Evolutionary conservation across 2,329 filamentous ascomycete species (phyloP), one percentile per base, ranked within the genome.

Genomic region (Pseudogymnoascus pannorum): DNA sequence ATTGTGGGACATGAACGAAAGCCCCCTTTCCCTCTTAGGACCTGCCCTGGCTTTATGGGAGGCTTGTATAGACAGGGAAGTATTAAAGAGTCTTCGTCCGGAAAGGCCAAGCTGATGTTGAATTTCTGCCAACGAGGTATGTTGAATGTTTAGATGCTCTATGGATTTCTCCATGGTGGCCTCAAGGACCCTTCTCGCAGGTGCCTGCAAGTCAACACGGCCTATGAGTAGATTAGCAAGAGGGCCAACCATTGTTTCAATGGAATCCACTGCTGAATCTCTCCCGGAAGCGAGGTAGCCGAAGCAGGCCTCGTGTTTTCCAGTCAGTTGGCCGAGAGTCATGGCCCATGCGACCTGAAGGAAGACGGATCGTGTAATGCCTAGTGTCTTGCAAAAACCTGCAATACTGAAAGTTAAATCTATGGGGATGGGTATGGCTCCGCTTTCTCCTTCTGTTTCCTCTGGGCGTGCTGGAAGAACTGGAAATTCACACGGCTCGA

Each of bases 321-420:
- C 24, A 20, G 62, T 62, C 22, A 66, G 62, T 14, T 54, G 42
- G 2, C 76, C 73, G 3, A 85, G 67, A 0, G 81, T 74, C 18
- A 83, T 72, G 1, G 76, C 78, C 82, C 82, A 84, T 0, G 75
- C 75, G 26, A 80, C 73, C 60, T 82, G 79, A 0, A 84, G 72
- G 2, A 83, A 66, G 33, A 76, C 79, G 0, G 81, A 78, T 0
- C 79, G 66, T 16, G 70, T 76, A 7, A 71, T 66, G 1, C 64
- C 67, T 44, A 38, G 71, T 31, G 68, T 68, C 60, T 76, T 74
- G 61, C 76, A 81, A 14, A 69, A 69, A 1, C 14, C 62, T 57
- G 74, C 72, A 1, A 76, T 66, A 14, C 68, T 65, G 6, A n/a
- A 54, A 31, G 48, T 54, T 31, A 31, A 1, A 29, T 54, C 48